Conservation (phyloP, 1,284 basidiomycete genomes). For the Puccinia hordei region DNA sequence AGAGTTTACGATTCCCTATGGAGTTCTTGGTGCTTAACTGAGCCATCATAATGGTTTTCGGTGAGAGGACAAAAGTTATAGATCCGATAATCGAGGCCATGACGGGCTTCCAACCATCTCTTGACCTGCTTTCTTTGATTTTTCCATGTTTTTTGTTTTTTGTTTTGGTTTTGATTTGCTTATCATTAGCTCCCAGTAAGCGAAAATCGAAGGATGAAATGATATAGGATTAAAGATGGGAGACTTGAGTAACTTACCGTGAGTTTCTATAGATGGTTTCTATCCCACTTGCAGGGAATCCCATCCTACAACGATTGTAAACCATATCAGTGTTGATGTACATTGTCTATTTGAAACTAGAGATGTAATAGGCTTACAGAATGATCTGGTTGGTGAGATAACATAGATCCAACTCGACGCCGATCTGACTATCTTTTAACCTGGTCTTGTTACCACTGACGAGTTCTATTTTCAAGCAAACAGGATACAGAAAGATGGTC, state of each 20-base stretch:
- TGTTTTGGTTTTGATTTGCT: not conserved
- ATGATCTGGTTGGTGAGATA: constrained; percentile 55
- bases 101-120: constrained; percentile 56
- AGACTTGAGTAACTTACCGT: constrained; percentile 51
- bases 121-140: constrained; percentile 52
- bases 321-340: too few species aligned
- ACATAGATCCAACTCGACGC: constrained; percentile 56
- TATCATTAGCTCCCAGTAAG: not conserved
- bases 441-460: constrained; percentile 58
- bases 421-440: constrained; percentile 54
- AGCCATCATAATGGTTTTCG: constrained; percentile 54
- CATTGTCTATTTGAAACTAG: too few species aligned
- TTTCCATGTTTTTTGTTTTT: not conserved
- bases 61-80: constrained; percentile 57
- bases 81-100: constrained; percentile 55
- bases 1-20: too few species aligned
- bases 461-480: constrained; percentile 51
- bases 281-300: constrained; percentile 56
- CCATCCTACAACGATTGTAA: constrained; percentile 56
- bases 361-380: not conserved
- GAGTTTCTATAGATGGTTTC: constrained; percentile 56
- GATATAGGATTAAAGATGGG: too few species aligned
- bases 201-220: too few species aligned
- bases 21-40: constrained; percentile 48
- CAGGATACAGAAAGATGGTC: not conserved